Base-by-base conservation (phyloP, 1,284 basidiomycete species). In the Sporisorium exsertum region DNA sequence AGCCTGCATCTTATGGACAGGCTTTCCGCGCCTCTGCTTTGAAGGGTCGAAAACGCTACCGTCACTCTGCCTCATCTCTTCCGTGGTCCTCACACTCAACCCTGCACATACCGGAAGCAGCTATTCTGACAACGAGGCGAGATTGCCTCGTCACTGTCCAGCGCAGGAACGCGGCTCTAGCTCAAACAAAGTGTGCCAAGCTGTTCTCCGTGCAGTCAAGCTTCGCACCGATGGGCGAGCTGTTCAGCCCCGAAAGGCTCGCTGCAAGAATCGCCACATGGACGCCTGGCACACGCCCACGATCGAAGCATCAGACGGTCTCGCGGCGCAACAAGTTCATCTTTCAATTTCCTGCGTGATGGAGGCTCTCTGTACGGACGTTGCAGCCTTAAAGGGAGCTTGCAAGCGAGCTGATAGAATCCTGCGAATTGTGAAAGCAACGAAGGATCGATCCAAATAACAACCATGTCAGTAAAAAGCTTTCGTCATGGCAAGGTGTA, bases 361-460 rank as follows among this genome's bases (percentile, higher is more conserved):
- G n/a, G 9, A 10, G 12, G 27, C 29, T 50, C 20, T 20, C n/a
- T 50, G 29, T 50, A 32, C 27, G 51, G 12, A 26, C 51, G 33
- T 22, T 13, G 10, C 47, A 35, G 33, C 54, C n/a, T 45, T 56
- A 64, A 9, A 64, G 53, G n/a, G 58, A 65, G 42, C 33, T 45
- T 32, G 72, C 47, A 33, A 66, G 45, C 55, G 77, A 57, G 53
- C 29, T 67, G 65, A 79, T 72, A 49, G 60, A 68, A 20, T 61
- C 54, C 74, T 79, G 77, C 32, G n/a, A 32, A 24, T 15, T n/a
- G 9, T 9, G 2, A 18, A 27, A 24, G n/a, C n/a, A 26, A 26
- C 3, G 10, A 43, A 42, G 26, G 24, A n/a, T 27, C n/a, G 18
- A 10, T 18, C 15, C 7, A 40, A 5, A n/a, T 40, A 40, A n/a